Percentiles rank a stretch among this genome's conserved stretches.
Evolutionary conservation across 768 basidiomycete species (phyloP).

Genomic region (Hemileccinum rubropunctum): DNA sequence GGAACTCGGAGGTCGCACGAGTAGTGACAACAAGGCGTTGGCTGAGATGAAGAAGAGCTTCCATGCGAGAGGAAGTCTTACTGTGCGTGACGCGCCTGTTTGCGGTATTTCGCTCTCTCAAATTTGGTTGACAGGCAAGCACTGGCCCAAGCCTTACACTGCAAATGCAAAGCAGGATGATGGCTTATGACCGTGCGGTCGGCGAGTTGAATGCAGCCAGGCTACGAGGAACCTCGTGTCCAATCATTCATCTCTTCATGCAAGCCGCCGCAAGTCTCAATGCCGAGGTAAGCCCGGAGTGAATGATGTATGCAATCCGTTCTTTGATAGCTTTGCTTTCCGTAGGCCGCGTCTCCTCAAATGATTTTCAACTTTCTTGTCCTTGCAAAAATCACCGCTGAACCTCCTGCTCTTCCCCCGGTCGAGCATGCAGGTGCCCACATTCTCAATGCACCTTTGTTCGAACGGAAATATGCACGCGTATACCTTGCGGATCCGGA

Average conservation of each 20-base stretch:
- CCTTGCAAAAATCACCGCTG: slow-evolving; percentile 71
- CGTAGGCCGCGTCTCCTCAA: slow-evolving; percentile 51
- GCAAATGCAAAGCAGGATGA: slow-evolving; percentile 93
- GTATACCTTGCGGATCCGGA: slow-evolving; percentile 68
- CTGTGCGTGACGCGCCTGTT: slow-evolving; percentile 37
- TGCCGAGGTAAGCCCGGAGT: slow-evolving; percentile 43
- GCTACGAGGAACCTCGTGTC: slow-evolving; percentile 68
- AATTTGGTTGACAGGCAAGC: slow-evolving; percentile 31
- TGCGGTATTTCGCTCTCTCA: slow-evolving; percentile 3
- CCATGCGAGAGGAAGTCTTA: slow-evolving; percentile 52
- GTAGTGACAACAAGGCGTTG: slow-evolving; percentile 52
- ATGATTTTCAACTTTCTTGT: slow-evolving; percentile 71
- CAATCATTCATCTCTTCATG: slow-evolving; percentile 69
- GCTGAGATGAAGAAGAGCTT: slow-evolving; percentile 62
- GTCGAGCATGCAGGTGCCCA: slow-evolving; percentile 79
- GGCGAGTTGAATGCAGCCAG: slow-evolving; percentile 74
- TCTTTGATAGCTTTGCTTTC: slow-evolving; percentile 4
- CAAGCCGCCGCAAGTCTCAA: slow-evolving; percentile 62
- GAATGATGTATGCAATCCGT: neutral
- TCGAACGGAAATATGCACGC: slow-evolving; percentile 80
- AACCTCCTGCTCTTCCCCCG: slow-evolving; percentile 73
- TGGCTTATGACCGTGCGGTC: slow-evolving; percentile 88
- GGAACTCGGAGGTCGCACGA: slow-evolving; percentile 72
- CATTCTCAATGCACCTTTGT: slow-evolving; percentile 73
- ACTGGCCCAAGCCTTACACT: slow-evolving; percentile 57